phyloP scores from a whole-genome alignment of 2,329 filamentous ascomycete species.

The Saccharata proteae region DNA sequence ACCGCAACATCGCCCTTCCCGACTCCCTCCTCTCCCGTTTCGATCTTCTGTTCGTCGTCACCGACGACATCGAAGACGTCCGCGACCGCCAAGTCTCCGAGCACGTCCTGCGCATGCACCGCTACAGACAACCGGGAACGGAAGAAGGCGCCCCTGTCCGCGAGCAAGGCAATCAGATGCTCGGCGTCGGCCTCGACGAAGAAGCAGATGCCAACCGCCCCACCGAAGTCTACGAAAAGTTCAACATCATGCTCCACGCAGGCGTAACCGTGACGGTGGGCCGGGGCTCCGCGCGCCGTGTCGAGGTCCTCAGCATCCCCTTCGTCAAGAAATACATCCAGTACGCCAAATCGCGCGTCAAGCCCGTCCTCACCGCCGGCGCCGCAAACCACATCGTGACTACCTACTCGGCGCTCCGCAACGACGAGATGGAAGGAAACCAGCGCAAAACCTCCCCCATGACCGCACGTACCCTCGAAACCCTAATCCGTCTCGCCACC shows the following conservation, averaged over 20 bases:
- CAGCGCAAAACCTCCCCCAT: conserved; percentile 88
- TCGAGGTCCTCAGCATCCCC: conserved; percentile 85
- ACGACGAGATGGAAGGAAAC: conserved; percentile 91
- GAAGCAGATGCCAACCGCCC: conserved; percentile 62
- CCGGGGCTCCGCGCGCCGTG: conserved; percentile 60
- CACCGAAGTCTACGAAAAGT: conserved; percentile 92
- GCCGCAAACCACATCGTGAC: conserved; percentile 85
- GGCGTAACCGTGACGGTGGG: conserved; percentile 70
- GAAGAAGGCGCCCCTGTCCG: conserved; percentile 93
- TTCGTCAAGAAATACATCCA: conserved; percentile 99
- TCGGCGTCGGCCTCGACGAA: conserved; percentile 75
- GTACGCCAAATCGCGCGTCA: conserved; percentile 86
- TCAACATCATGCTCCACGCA: conserved; percentile 87
- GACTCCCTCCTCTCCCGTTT: conserved; percentile 97
- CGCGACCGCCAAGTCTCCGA: conserved; percentile 86
- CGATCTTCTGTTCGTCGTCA: conserved; percentile 93
- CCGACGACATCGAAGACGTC: conserved; percentile 93
- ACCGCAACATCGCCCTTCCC: conserved; percentile 94
- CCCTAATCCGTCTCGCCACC: conserved; percentile 92
- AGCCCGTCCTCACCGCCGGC: conserved; percentile 79
- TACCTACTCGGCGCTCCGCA: conserved; percentile 83
- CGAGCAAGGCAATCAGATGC: conserved; percentile 69
- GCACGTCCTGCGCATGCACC: conserved; percentile 93
- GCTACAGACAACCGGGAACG: conserved; percentile 81
- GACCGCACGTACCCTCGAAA: conserved; percentile 94